Base-by-base conservation (phyloP, 164 flowering plant species). In the Berberis thunbergii region DNA sequence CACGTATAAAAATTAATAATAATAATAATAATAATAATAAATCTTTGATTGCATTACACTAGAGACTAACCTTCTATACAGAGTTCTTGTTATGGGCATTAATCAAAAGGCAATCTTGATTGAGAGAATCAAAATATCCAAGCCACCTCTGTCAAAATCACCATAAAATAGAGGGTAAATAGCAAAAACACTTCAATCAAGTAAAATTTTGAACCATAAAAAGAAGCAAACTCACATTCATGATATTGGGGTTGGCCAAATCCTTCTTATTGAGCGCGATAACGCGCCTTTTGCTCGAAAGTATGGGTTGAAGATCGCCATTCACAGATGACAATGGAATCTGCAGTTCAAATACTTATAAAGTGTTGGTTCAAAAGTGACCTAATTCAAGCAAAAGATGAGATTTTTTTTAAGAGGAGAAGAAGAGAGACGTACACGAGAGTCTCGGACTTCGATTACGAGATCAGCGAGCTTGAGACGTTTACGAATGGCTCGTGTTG, bases 231-330 rank as follows among this genome's bases (percentile, higher is more conserved):
- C 76, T 56, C 66, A 89, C 97, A 57, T 74, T 81, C 90, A 86
- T 83, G 58, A 93, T 77, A 72, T 90, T 90, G 64, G 90, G 84
- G 67, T 88, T 87, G 43, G 96, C 96, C 68, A 90, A 78, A 63
- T 93, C 97, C 72, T 86, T 90, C 89, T 93, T 93, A 71, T 90
- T 90, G 59, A 93, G 83, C 67, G 96, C 97, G 70, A 93, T 73
- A 10, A 93, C 77, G 7, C 95, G 83, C 68, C 88, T 80, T 67
- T 93, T 93, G 43, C 80, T 72, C 1, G 87, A 66, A 40, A 93
- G 79, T 57, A 79, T 72, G 41, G 80, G 72, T 70, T 90, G 98
- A 55, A 93, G 79, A 64, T 87, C 92, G 45, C 70, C 79, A 68
- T 93, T 84, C 26, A 26, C 26, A 26, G 0, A 26, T 26, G 26